Evolutionary conservation across 805 yeast species (phyloP).

Genomic region (Ogataea salicorniae): DNA sequence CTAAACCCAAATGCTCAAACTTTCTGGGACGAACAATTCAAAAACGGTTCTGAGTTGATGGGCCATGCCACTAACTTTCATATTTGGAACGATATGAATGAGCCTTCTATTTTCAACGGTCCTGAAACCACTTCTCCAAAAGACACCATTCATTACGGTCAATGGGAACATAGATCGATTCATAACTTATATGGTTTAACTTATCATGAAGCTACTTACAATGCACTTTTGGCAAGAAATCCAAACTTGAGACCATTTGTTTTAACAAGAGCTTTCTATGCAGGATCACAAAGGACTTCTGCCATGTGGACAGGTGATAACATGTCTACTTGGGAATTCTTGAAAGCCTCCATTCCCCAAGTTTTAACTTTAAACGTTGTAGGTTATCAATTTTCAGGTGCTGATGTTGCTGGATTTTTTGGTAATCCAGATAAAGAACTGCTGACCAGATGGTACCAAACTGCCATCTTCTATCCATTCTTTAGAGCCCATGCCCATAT

Average conservation of each 20-base stretch:
- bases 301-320: constrained; percentile 99
- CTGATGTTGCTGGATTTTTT: constrained; percentile 96
- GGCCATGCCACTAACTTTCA: constrained; percentile 60
- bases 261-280: constrained; percentile 77
- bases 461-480: constrained; percentile 95
- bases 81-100: constrained; percentile 98
- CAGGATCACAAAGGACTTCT: constrained; percentile 88
- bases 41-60: constrained; percentile 39
- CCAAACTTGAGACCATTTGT: constrained; percentile 72
- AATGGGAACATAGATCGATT: constrained; percentile 85
- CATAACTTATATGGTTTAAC: constrained; percentile 84
- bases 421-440: constrained; percentile 83
- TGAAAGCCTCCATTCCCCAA: constrained; percentile 82
- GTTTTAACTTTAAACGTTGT: constrained; percentile 71
- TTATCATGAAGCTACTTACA: constrained; percentile 73
- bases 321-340: constrained; percentile 86
- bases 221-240: constrained; percentile 52
- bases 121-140: constrained; percentile 91
- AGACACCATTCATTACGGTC: constrained; percentile 71
- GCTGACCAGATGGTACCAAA: constrained; percentile 89
- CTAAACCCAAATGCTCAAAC: constrained; percentile 55
- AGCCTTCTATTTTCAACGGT: constrained; percentile 91
- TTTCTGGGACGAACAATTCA: constrained; percentile 55
- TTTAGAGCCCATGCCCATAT: constrained; percentile 97
- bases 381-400: constrained; percentile 91